Evolutionary conservation across 345 rosid genomes (phyloP).

Genomic region (Heritiera littoralis): DNA sequence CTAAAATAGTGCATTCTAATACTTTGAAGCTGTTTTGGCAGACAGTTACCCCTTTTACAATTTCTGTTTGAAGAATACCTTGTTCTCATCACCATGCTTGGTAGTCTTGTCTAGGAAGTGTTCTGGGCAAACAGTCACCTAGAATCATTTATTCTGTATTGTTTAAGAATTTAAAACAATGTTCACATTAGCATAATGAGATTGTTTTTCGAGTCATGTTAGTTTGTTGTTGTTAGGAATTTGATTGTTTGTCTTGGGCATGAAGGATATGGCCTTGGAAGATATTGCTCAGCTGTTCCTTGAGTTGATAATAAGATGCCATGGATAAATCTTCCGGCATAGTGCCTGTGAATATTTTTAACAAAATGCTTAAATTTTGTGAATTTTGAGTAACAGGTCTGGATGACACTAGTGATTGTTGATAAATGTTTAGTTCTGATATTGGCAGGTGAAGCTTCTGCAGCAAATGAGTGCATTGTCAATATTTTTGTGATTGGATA

Average conservation of each 20-base stretch:
- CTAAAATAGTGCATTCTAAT: background rate
- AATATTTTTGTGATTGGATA: background rate
- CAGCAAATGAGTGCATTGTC: conserved; percentile 16
- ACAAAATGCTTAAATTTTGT: background rate
- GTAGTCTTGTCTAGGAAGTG: background rate
- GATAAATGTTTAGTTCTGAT: background rate
- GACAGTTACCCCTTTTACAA: background rate
- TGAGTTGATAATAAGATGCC: background rate
- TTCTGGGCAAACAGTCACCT: background rate
- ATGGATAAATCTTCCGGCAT: background rate
- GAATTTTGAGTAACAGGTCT: background rate
- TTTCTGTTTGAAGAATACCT: background rate
- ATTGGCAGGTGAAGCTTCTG: conserved; percentile 17
- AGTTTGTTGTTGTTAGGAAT: background rate
- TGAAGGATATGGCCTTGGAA: background rate
- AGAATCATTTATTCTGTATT: background rate
- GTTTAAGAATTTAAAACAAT: background rate
- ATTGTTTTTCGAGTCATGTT: background rate
- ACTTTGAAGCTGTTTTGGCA: background rate
- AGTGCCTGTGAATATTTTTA: background rate
- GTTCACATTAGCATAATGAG: background rate
- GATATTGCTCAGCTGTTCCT: background rate
- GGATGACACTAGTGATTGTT: background rate
- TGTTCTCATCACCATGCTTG: background rate
- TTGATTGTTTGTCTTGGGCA: background rate